These are phyloP conservation scores for Poterioochromonas sp. DNA, from an alignment of 352 stramenopile genomes.

Conservation along the genomic window DNA sequence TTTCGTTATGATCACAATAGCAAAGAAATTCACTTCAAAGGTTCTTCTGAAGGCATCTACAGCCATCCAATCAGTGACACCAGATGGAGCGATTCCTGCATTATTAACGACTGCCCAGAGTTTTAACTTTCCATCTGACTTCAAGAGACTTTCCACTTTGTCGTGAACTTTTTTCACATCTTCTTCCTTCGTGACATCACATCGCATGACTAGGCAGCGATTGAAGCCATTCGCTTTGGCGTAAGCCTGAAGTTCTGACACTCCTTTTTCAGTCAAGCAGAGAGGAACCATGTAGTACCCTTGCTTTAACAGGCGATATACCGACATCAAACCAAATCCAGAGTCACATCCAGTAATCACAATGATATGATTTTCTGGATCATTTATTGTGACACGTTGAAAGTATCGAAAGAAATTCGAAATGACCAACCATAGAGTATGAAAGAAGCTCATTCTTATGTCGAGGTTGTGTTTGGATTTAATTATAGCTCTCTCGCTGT, in stretches of 20 bases:
- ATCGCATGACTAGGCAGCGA: not conserved
- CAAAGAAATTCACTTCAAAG: slow-evolving; percentile 35
- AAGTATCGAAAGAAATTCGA: too few species aligned
- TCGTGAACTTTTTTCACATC: slow-evolving; percentile 13
- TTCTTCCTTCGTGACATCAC: not conserved
- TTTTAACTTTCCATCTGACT: too few species aligned
- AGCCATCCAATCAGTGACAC: slow-evolving; percentile 29
- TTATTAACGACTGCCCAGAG: slow-evolving; percentile 34
- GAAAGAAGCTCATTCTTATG: too few species aligned
- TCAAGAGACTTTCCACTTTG: not conserved
- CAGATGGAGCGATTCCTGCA: slow-evolving; percentile 23
- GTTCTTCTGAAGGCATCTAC: not conserved
- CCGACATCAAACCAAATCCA: slow-evolving; percentile 5
- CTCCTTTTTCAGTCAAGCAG: slow-evolving; percentile 8
- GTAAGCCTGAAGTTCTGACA: not conserved
- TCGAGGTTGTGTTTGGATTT: too few species aligned
- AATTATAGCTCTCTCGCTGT: too few species aligned
- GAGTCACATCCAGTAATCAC: slow-evolving; percentile 34
- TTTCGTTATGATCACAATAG: slow-evolving; percentile 20
- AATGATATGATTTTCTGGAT: too few species aligned
- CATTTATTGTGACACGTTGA: too few species aligned
- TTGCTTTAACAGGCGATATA: not conserved
- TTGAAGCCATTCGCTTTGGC: too few species aligned
- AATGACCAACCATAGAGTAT: too few species aligned
- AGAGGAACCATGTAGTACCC: slow-evolving; percentile 2